Percentiles rank a stretch among this genome's conserved stretches.
Conservation (phyloP, 495 filamentous ascomycete species). For the Trichocladium uniseriatum region DNA sequence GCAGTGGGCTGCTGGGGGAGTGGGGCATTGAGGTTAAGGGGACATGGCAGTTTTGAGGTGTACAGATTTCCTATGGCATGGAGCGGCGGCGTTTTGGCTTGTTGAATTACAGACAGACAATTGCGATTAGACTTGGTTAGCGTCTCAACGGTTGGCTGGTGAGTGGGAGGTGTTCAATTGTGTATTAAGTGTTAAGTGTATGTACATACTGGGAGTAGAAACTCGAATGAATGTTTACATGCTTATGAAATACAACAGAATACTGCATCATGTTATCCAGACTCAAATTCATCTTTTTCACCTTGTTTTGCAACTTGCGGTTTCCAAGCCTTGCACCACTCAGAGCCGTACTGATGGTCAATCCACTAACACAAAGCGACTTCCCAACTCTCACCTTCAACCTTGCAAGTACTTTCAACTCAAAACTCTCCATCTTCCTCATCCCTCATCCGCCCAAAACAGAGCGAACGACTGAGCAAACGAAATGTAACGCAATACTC, state of each 20-base stretch:
- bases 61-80: not conserved
- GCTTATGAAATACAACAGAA: no score
- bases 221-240: no score
- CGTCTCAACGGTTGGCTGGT: not conserved
- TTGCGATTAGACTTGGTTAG: not conserved
- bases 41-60: not conserved
- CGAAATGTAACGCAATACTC: not conserved
- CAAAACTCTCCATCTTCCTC: not conserved
- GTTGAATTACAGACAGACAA: not conserved
- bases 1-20: constrained; percentile 66
- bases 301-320: no score
- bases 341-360: no score
- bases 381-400: not conserved
- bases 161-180: not conserved
- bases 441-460: not conserved
- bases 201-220: no score
- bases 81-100: constrained; percentile 7
- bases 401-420: no score
- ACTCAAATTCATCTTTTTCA: no score
- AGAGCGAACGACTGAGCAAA: not conserved
- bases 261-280: no score
- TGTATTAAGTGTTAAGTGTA: no score
- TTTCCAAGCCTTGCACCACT: no score
- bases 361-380: no score
- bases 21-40: constrained; percentile 52